Evolutionary conservation across 2,329 filamentous ascomycete genomes (phyloP), one percentile per base, ranked within the genome.

Genomic region (Fusarium sp.): DNA sequence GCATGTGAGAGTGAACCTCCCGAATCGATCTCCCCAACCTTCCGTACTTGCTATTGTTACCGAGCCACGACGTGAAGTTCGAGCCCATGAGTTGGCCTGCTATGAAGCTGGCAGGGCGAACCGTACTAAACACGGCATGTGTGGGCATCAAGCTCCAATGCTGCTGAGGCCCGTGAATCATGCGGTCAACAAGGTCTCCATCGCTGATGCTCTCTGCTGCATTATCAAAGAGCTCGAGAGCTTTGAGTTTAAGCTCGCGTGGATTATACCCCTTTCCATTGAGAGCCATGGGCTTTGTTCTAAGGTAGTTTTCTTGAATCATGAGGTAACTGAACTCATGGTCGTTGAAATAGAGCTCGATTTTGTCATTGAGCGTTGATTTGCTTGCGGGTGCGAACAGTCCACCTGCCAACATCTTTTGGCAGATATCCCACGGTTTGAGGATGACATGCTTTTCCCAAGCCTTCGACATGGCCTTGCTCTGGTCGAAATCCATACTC

Each of bases 91-190:
- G 88, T 75, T 92, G 91, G 42, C 96, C 96, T 54, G 93, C 89
- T 14, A 96, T 86, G 78, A 92, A 97, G 80, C 94, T 97, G 11
- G 96, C 92, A 7, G 96, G 96, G 30, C 93, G 88, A 27, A 99
- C 95, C 59, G 97, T 97, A 78, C 95, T 97, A 83, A 98, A 98
- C 41, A 98, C 88, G 30, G 95, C 96, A 81, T 99, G 96, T 3
- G 93, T 92, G 17, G 96, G 96, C 96, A 99, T 99, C 68, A 99
- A 83, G 78, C 93, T 96, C 96, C 96, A 99, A 69, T 99, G 96
- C 79, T 99, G 96, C 79, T 99, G 96, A 46, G 94, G 93, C 30
- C 96, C 96, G 80, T 99, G 96, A 65, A 99, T 99, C 95, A 99
- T 98, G 56, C 94, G 89, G 80, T 99, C 96, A 5, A 98, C 93